Evolutionary conservation across 805 yeast genomes (phyloP), one percentile per base, ranked within the genome.

Genomic region (Barnettozyma botsteinii): DNA sequence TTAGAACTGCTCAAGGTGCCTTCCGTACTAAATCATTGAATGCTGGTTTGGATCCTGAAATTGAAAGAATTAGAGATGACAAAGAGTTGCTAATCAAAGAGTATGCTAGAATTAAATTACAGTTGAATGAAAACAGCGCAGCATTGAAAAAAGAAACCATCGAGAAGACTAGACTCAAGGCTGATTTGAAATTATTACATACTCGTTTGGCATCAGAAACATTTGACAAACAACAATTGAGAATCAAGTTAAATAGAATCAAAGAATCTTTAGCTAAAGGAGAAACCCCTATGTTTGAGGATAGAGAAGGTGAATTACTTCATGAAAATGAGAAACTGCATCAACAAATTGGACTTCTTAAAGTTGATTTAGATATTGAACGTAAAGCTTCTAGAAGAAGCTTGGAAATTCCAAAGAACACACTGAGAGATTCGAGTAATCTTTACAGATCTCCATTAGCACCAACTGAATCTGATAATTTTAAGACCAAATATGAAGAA

Each of bases 151-250:
- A 65, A 27, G 79, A 75, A 50, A 50, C 60, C 9, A 62, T 62
- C 23, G 67, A 62, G 17, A 66, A 64, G 33, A 56, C 66, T 51
- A 57, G 72, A 60, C 56, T 81, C 32, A 62, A 67, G 19, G 77
- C 81, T 33, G 86, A 81, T 43, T 52, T 81, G 37, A 69, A 71
- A 24, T 62, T 81, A 49, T 59, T 84, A 12, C 82, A 80, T 48
- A 73, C 80, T 2, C 69, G 85, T 49, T 56, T 79, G n/a, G 80
- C 82, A 2, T 69, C 81, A n/a, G 81, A 78, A 36, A 68, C 79
- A 7, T 74, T 75, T 46, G 82, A 77, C 40, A 74, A 70, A 43
- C 77, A 73, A 51, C 73, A 62, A 37, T 53, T 68, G 45, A 66
- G 61, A 33, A 69, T 72, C 11, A 69, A 68, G 32, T 38, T 75